phyloP scores from a whole-genome alignment of 768 basidiomycete species.

The Naganishia vaughanmartiniae region DNA sequence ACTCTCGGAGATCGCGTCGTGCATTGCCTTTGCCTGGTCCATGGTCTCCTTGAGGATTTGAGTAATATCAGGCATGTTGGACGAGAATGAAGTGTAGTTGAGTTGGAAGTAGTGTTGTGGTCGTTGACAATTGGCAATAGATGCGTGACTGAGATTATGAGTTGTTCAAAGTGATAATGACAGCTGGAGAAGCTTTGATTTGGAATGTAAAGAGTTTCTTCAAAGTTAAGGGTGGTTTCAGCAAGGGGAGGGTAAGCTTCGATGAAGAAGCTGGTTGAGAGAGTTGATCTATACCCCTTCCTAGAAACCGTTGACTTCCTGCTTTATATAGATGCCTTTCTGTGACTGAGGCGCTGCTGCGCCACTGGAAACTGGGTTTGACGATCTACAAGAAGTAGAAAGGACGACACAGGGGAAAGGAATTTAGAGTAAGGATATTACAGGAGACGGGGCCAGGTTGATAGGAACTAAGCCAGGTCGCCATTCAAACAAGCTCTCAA shows the following conservation, averaged over 20 bases:
- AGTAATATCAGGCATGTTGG: slow-evolving; percentile 28
- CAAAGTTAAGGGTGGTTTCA: neutral
- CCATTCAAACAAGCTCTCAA: neutral
- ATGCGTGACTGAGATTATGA: too few relatives aligned
- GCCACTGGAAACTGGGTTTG: neutral
- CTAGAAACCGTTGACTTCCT: neutral
- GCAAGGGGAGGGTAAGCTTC: neutral
- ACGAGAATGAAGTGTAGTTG: neutral
- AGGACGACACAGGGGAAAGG: slow-evolving; percentile 11
- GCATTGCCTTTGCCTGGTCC: slow-evolving; percentile 19
- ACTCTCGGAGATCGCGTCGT: slow-evolving; percentile 15
- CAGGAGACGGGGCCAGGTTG: neutral
- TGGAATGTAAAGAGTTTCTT: neutral
- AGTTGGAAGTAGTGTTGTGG: neutral
- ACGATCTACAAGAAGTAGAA: neutral
- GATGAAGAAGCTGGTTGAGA: neutral
- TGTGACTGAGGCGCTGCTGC: neutral
- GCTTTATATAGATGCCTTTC: neutral
- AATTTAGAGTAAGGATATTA: neutral
- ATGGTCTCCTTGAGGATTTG: slow-evolving; percentile 28
- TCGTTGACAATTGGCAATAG: neutral
- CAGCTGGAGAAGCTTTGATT: neutral
- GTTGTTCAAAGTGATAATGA: neutral
- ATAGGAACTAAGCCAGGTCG: neutral
- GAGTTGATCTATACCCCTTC: neutral